A percentile compares a stretch with the other conserved stretches of the same genome.
phyloP scores from a whole-genome alignment of 2,329 filamentous ascomycete genomes.

The Bipolaris zeicola region DNA sequence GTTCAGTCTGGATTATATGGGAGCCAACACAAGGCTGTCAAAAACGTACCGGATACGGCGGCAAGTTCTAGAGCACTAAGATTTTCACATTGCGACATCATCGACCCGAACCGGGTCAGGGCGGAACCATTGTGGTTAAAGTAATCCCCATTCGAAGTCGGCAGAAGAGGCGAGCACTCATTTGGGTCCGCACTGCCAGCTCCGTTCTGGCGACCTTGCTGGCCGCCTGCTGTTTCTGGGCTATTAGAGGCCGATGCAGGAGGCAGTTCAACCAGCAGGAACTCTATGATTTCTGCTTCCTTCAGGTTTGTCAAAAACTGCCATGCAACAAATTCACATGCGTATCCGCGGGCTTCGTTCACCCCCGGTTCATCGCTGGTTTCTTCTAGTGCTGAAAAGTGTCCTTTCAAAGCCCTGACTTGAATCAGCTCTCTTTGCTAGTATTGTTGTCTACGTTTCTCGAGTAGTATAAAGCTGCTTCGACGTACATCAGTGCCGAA shows the following conservation, averaged over 20 bases:
- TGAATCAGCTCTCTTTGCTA: conserved; percentile 18
- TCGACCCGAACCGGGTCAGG: conserved; percentile 60
- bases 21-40: background rate
- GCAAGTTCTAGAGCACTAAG: conserved; percentile 89
- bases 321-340: conserved; percentile 83
- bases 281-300: conserved; percentile 75
- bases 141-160: conserved; percentile 26
- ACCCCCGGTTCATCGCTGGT: conserved; percentile 66
- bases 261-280: conserved; percentile 74
- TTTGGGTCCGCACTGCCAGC: conserved; percentile 6
- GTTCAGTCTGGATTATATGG: background rate
- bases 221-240: conserved; percentile 15
- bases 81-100: conserved; percentile 74
- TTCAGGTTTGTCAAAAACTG: conserved; percentile 73
- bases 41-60: conserved; percentile 65
- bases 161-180: conserved; percentile 38
- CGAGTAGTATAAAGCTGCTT: background rate
- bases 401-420: conserved; percentile 72
- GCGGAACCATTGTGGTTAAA: conserved; percentile 32
- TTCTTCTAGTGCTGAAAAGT: conserved; percentile 67
- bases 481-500: conserved; percentile 71
- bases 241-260: conserved; percentile 22
- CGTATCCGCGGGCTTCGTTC: conserved; percentile 70
- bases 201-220: conserved; percentile 19
- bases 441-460: too few relatives aligned